A percentile compares a stretch with the other conserved stretches of the same genome.
Evolutionary conservation across 352 stramenopile species (phyloP).

Genomic region (Phytophthora kernoviae): DNA sequence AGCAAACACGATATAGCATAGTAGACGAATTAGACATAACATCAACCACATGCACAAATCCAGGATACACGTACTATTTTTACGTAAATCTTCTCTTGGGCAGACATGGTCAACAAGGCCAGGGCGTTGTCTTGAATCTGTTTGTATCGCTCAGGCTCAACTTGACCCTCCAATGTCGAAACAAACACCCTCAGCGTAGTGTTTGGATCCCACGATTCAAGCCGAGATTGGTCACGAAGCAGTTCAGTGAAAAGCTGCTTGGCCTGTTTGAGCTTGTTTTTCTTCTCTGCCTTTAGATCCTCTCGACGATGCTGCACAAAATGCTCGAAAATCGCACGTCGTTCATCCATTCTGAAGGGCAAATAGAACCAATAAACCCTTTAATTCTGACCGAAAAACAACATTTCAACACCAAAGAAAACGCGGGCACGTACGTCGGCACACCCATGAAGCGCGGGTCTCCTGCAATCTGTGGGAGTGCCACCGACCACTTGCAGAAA

Average conservation of each 20-base stretch:
- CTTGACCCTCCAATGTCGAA: conserved; percentile 45
- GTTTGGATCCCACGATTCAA: conserved; percentile 48
- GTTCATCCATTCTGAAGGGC: conserved; percentile 73
- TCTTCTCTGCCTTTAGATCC: conserved; percentile 81
- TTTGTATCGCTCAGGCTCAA: conserved; percentile 39
- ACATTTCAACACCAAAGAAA: background rate
- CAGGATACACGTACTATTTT: conserved; percentile 33
- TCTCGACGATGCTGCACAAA: conserved; percentile 76
- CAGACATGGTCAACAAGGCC: conserved; percentile 39
- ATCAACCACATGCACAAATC: background rate
- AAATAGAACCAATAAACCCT: conserved; percentile 5
- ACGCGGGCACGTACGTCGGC: conserved; percentile 37
- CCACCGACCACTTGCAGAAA: conserved; percentile 83
- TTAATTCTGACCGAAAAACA: conserved; percentile 4
- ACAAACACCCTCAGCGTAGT: conserved; percentile 62
- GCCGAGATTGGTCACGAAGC: conserved; percentile 50
- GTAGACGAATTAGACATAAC: background rate
- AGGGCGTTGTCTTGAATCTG: conserved; percentile 46
- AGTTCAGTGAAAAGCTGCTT: conserved; percentile 58
- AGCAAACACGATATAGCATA: background rate
- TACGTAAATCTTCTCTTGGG: conserved; percentile 61
- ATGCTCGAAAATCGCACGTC: conserved; percentile 78
- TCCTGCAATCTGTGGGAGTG: conserved; percentile 70
- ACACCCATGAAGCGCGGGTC: conserved; percentile 78
- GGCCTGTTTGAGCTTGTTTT: conserved; percentile 66